Conservation (phyloP, 31 red algal species). For the Endocladia muricata region DNA sequence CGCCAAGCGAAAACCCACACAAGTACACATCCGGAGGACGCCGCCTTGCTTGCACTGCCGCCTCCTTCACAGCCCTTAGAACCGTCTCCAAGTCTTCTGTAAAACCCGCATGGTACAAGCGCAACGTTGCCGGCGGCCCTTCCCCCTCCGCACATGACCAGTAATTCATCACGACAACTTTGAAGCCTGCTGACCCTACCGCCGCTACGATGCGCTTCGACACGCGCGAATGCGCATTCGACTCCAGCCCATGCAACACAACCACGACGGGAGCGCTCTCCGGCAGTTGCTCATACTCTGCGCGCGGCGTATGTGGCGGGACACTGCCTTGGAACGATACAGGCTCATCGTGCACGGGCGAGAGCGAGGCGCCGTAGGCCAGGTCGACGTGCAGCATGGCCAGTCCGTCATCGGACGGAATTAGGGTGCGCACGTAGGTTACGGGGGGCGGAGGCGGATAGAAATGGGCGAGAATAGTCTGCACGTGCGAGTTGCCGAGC, state of each 20-base stretch:
- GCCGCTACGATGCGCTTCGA: constrained; percentile 64
- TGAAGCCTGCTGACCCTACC: constrained; percentile 24
- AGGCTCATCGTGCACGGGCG: not conserved
- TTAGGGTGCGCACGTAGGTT: constrained; percentile 35
- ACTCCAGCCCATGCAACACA: constrained; percentile 89
- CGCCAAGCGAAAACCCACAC: constrained; percentile 87
- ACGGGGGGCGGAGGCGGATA: constrained; percentile 45
- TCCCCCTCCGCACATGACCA: constrained; percentile 65
- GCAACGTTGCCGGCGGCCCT: constrained; percentile 39
- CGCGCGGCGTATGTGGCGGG: not conserved
- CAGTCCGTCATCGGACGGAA: constrained; percentile 55
- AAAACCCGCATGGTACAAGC: constrained; percentile 84
- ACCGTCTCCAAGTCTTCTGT: constrained; percentile 77
- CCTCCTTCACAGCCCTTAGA: constrained; percentile 41
- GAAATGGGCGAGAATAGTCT: constrained; percentile 62
- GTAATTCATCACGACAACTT: constrained; percentile 78
- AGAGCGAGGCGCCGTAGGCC: not conserved
- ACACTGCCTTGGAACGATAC: not conserved
- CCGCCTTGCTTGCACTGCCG: constrained; percentile 5
- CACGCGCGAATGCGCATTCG: constrained; percentile 38
- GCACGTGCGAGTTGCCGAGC: constrained; percentile 44
- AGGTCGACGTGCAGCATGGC: constrained; percentile 74
- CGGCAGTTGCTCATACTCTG: not conserved
- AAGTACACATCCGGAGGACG: constrained; percentile 43
- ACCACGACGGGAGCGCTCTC: constrained; percentile 24